Evolutionary conservation across 164 flowering plant genomes (phyloP).

Genomic region (Dillenia suffruticosa): DNA sequence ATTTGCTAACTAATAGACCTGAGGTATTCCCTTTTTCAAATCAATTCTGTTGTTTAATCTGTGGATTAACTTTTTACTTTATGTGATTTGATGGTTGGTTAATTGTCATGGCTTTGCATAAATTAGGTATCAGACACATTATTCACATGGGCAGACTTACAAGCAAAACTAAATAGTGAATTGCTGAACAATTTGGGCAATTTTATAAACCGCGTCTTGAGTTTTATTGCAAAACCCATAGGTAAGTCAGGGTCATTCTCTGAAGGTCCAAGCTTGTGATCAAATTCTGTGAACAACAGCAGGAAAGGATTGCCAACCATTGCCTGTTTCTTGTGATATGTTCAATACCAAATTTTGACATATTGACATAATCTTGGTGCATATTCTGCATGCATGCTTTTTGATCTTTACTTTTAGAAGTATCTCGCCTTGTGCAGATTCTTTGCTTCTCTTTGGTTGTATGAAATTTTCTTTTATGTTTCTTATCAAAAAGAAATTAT

Average conservation of each 20-base stretch:
- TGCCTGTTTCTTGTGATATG: too few relatives aligned
- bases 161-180: constrained; percentile 85
- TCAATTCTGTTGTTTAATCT: constrained; percentile 1
- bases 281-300: too few relatives aligned
- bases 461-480: too few relatives aligned
- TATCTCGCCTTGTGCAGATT: too few relatives aligned
- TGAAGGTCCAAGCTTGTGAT: too few relatives aligned
- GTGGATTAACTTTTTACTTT: neutral
- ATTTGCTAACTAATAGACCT: constrained; percentile 87
- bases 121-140: constrained; percentile 81
- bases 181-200: constrained; percentile 87
- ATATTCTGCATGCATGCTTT: too few relatives aligned
- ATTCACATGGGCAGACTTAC: constrained; percentile 88
- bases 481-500: too few relatives aligned
- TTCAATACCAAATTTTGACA: too few relatives aligned
- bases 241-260: constrained; percentile 32
- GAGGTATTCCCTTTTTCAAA: constrained; percentile 41
- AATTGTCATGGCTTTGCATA: neutral
- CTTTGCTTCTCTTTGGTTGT: too few relatives aligned
- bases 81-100: neutral
- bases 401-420: too few relatives aligned
- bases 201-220: constrained; percentile 83
- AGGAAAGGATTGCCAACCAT: too few relatives aligned
- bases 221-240: constrained; percentile 83
- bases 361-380: too few relatives aligned